A percentile compares a stretch with the other conserved stretches of the same genome.
These are phyloP conservation scores for Hibiscus tridactylites DNA, from an alignment of 345 rosid genomes.

Conservation along the genomic window DNA sequence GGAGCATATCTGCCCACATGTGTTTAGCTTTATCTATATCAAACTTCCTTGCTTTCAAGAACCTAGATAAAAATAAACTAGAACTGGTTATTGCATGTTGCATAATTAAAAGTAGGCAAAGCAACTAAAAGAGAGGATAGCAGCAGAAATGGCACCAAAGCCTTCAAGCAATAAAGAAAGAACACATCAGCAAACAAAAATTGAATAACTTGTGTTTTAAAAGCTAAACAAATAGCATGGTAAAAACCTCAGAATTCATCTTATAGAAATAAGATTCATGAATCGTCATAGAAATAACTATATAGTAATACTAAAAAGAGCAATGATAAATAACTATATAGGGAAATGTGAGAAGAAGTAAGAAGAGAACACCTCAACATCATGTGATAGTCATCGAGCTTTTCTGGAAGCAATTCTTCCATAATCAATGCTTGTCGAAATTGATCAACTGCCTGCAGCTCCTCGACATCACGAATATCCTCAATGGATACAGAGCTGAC, in stretches of 20 bases:
- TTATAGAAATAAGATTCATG: background rate
- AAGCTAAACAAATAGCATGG: background rate
- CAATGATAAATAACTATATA: background rate
- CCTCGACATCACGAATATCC: slow-evolving; percentile 88
- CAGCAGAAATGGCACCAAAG: background rate
- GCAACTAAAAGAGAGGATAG: background rate
- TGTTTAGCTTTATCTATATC: slow-evolving; percentile 88
- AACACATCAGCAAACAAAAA: background rate
- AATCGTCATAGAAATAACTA: background rate
- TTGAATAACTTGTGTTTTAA: background rate
- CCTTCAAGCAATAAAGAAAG: background rate
- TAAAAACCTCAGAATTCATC: background rate
- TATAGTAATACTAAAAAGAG: background rate
- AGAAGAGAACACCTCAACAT: slow-evolving; percentile 55
- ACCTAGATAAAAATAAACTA: slow-evolving; percentile 31
- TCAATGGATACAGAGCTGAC: slow-evolving; percentile 98
- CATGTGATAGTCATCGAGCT: slow-evolving; percentile 89
- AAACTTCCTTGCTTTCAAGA: slow-evolving; percentile 84
- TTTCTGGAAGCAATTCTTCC: slow-evolving; percentile 81
- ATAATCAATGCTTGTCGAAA: slow-evolving; percentile 73
- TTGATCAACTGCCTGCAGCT: slow-evolving; percentile 77
- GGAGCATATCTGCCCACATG: slow-evolving; percentile 98
- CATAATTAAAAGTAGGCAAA: background rate
- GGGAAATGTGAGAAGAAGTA: background rate
- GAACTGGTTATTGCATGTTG: background rate